phyloP scores from a whole-genome alignment of 768 basidiomycete species.

The Porpolomopsis calyptriformis region DNA sequence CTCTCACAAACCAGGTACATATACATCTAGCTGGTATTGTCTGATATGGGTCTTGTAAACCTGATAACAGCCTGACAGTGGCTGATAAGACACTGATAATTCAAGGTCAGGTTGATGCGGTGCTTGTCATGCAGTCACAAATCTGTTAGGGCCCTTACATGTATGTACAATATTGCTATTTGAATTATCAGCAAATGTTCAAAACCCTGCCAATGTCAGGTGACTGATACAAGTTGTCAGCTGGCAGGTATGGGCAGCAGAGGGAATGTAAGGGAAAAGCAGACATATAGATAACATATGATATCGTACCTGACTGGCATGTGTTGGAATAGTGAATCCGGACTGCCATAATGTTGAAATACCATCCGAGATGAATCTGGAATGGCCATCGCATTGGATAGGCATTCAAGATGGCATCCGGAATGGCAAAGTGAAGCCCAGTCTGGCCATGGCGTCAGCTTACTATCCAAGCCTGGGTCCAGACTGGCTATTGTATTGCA shows the following conservation, averaged over 20 bases:
- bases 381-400: not conserved
- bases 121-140: too few relatives aligned
- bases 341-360: not conserved
- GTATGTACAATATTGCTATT: too few relatives aligned
- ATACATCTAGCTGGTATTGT: too few relatives aligned
- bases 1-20: too few relatives aligned
- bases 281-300: not conserved
- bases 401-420: not conserved
- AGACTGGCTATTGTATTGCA: not conserved
- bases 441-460: not conserved
- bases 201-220: not conserved
- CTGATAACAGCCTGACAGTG: too few relatives aligned
- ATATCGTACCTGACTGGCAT: not conserved
- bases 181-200: slow-evolving; percentile 2
- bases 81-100: too few relatives aligned
- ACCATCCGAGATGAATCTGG: not conserved
- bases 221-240: not conserved
- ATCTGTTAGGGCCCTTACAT: too few relatives aligned
- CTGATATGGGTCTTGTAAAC: too few relatives aligned
- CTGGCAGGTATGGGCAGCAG: not conserved
- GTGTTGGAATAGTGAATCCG: not conserved
- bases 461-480: not conserved
- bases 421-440: not conserved
- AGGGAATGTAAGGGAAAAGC: not conserved
- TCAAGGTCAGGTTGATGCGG: too few relatives aligned